Percentiles rank a stretch among this genome's conserved stretches.
These are phyloP conservation scores for Castanospermum australe DNA, from an alignment of 306 rosid species.

Conservation along the genomic window DNA sequence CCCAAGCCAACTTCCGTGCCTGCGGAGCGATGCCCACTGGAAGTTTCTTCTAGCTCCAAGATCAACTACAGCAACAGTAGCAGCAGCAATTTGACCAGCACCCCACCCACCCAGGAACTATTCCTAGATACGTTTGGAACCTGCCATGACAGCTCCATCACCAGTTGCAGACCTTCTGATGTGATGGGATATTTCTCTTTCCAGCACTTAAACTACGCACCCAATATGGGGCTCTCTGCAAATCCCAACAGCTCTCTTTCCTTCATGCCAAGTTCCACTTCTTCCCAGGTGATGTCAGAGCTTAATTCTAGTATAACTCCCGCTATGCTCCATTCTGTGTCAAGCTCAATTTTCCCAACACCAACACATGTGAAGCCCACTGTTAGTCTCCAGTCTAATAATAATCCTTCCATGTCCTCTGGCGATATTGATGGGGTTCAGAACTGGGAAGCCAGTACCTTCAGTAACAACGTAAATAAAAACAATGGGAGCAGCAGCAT, in stretches of 20 bases:
- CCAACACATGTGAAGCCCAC: conserved; percentile 55
- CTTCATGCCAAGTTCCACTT: conserved; percentile 43
- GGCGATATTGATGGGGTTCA: conserved; percentile 43
- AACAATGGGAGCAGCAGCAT: conserved; percentile 30
- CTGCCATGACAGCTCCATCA: conserved; percentile 42
- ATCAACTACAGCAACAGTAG: conserved; percentile 29
- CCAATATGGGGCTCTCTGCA: conserved; percentile 40
- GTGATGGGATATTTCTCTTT: conserved; percentile 58
- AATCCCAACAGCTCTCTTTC: conserved; percentile 48
- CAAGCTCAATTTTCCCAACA: conserved; percentile 37
- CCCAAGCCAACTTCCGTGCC: conserved; percentile 28
- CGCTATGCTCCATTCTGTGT: conserved; percentile 40
- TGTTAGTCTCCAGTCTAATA: conserved; percentile 47
- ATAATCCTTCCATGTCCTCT: conserved; percentile 40
- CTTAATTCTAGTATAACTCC: conserved; percentile 39
- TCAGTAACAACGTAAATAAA: conserved; percentile 35
- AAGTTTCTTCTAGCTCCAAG: conserved; percentile 42
- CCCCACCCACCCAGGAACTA: conserved; percentile 53
- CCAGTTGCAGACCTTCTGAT: conserved; percentile 56
- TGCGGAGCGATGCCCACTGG: conserved; percentile 45
- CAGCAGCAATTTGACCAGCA: conserved; percentile 32
- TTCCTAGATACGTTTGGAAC: conserved; percentile 54
- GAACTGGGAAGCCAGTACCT: conserved; percentile 55
- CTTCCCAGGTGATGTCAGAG: conserved; percentile 54
- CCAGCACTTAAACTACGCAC: conserved; percentile 46